A percentile compares a stretch with the other conserved stretches of the same genome.
phyloP scores from a whole-genome alignment of 2,329 filamentous ascomycete species.

The Pezicula rhizophila region DNA sequence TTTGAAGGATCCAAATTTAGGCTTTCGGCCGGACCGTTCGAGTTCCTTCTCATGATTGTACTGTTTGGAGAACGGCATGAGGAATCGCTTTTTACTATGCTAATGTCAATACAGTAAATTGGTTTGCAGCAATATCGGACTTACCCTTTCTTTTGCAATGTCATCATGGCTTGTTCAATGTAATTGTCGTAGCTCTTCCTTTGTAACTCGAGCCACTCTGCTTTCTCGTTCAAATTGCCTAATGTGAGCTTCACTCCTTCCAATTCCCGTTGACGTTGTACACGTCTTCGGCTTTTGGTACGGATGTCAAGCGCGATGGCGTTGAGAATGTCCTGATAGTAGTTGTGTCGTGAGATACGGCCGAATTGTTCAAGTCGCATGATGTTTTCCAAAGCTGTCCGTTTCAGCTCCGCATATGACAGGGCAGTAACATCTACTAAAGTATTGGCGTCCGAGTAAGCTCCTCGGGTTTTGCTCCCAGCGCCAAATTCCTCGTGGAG shows the following conservation, averaged over 20 bases:
- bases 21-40: constrained; percentile 83
- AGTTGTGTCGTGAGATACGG: constrained; percentile 78
- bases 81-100: constrained; percentile 76
- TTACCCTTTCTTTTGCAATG: constrained; percentile 89
- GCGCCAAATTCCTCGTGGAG: constrained; percentile 74
- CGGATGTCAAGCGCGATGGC: constrained; percentile 95
- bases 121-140: constrained; percentile 17
- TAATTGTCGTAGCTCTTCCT: constrained; percentile 98
- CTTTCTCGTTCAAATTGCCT: constrained; percentile 74
- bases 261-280: constrained; percentile 86
- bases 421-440: constrained; percentile 85
- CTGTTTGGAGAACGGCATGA: constrained; percentile 95
- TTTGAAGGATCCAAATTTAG: constrained; percentile 97
- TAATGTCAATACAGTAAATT: constrained; percentile 9
- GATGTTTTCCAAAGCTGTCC: constrained; percentile 89
- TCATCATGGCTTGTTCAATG: constrained; percentile 97
- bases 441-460: constrained; percentile 80
- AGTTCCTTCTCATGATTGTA: constrained; percentile 98
- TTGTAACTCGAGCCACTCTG: constrained; percentile 87
- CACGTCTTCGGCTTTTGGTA: constrained; percentile 87
- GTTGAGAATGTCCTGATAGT: constrained; percentile 97
- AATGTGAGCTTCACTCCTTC: constrained; percentile 77
- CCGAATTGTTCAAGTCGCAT: constrained; percentile 81
- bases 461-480: constrained; percentile 65
- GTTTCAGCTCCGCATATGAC: constrained; percentile 88